Conservation (phyloP, 225 moss, liverwort and hornwort genomes). For the Sphagnum tenellum region DNA sequence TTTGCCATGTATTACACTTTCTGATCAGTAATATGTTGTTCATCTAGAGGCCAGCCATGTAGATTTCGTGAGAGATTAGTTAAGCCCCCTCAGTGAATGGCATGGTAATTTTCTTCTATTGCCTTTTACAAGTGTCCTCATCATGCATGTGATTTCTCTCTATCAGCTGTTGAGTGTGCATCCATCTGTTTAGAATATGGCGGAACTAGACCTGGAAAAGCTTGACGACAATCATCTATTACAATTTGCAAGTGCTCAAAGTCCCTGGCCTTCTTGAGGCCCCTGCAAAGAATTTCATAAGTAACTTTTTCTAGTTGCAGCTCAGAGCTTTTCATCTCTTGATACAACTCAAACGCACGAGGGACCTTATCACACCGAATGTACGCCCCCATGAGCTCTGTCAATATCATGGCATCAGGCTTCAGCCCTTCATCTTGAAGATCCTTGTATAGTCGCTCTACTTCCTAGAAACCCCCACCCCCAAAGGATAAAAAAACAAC, state of each 20-base stretch:
- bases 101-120: too few species aligned
- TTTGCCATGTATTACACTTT: too few species aligned
- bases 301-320: slow-evolving; percentile 37
- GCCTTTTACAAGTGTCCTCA: too few species aligned
- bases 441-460: slow-evolving; percentile 29
- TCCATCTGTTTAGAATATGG: slow-evolving; percentile 38
- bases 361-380: slow-evolving; percentile 28
- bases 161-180: too few species aligned
- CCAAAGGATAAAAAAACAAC: slow-evolving; percentile 2
- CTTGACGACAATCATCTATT: slow-evolving; percentile 39
- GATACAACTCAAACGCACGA: slow-evolving; percentile 34
- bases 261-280: slow-evolving; percentile 38
- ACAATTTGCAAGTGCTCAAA: slow-evolving; percentile 41
- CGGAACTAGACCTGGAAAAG: slow-evolving; percentile 36
- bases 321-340: slow-evolving; percentile 25
- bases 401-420: slow-evolving; percentile 39
- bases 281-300: slow-evolving; percentile 49
- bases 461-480: slow-evolving; percentile 15
- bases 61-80: too few species aligned
- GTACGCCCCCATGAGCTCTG: slow-evolving; percentile 53
- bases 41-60: too few species aligned
- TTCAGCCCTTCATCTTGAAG: slow-evolving; percentile 36
- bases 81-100: too few species aligned
- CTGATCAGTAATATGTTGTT: too few species aligned
- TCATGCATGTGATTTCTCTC: too few species aligned